Evolutionary conservation across 345 rosid species (phyloP), one percentile per base, ranked within the genome.

Genomic region (Salix purpurea): DNA sequence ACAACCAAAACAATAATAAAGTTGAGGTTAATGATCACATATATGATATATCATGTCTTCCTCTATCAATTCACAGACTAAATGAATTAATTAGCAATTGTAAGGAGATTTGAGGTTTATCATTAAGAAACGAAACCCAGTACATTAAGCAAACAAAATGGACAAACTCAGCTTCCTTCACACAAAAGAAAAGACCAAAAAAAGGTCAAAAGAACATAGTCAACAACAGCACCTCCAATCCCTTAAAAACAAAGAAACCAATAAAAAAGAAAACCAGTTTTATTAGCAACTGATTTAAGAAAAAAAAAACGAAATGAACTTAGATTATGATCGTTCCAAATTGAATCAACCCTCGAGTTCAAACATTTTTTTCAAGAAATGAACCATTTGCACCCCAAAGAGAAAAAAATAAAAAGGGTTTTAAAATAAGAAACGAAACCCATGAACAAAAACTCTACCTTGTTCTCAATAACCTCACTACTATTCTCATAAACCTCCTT

Each of bases 401-500:
- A 65, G 40, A 3, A 6, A 21, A 2, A 34, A n/a, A 37, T 5
- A 5, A 32, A 11, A n/a, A 23, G 4, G 30, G 19, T 3, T 1
- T 21, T 10, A 67, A 67, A 67, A 67, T 4, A 67, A 2, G 15
- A 21, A 14, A 67, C 8, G n/a, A n/a, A 21, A 60, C 16, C 52
- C 21, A 3, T 40, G 26, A 37, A 36, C 24, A n/a, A n/a, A 39
- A 4, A 8, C 40, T 40, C 24, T n/a, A 68, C 80, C 80, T 79
- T 78, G 40, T 44, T 56, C 44, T 72, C 46, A 62, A 54, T 54
- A 72, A 28, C 46, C 71, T 52, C 73, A 69, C 8, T 52, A 54
- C 65, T 64, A 71, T 1, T 39, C 34, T 16, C 70, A 74, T 72
- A 79, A 36, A 82, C 67, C 69, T 83, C 78, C 77, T 73, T 64